Evolutionary conservation across 345 rosid genomes (phyloP), one percentile per base, ranked within the genome.

Genomic region (Erysimum cheiranthoides): DNA sequence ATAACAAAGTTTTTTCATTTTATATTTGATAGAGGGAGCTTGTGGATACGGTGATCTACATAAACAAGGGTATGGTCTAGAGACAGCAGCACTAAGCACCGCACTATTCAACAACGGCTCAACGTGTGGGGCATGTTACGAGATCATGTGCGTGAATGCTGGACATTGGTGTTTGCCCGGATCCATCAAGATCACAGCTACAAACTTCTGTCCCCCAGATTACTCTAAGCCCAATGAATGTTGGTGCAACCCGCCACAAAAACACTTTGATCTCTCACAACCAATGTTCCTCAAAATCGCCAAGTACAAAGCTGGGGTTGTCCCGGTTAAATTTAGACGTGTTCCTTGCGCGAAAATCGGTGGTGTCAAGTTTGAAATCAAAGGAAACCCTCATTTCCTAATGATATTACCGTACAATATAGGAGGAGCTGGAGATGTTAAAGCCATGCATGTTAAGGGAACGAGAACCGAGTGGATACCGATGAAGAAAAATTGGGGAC

Each of bases 141-240:
- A 74, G 78, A 66, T 74, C 36, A 74, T 27, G 38, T 74, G 73
- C 12, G 13, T 10, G 0, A 13, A 16, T 38, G 7, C 38, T 28
- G 73, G 73, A 27, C 31, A 74, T 27, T 66, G 66, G 78, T 74
- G 73, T 49, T 25, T 66, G 3, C 71, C 66, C 2, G 78, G 66
- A 6, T 1, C 10, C 10, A 66, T 74, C 51, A 74, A 3, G 40
- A 66, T 74, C 36, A 74, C 96, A 0, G 93, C 87, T 17, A 90
- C 93, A 11, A 90, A 90, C 30, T 84, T 86, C 17, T 90, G 91
- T 80, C 96, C 88, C 3, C 86, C 90, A 0, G 65, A 87, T 61
- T 71, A 79, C 71, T 1, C 71, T 3, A 81, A 83, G 7, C 0
- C 75, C 0, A 8, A 3, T 0, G 85, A 77, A 2, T 2, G 0